phyloP scores from a whole-genome alignment of 2,329 filamentous ascomycete species.

The Leptodontidium sp. region DNA sequence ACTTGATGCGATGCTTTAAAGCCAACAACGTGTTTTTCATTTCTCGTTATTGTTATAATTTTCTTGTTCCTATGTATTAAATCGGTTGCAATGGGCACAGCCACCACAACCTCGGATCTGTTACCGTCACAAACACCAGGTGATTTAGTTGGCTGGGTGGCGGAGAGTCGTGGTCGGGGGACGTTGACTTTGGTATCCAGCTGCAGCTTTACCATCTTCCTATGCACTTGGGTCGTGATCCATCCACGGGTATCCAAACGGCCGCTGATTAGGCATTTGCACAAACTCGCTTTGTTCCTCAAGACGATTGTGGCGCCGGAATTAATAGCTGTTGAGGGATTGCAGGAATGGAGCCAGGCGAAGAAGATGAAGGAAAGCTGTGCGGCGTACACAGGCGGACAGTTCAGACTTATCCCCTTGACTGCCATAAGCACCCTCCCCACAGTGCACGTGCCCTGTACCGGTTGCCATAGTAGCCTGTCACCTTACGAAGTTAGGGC shows the following conservation, averaged over 20 bases:
- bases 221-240: slow-evolving; percentile 49
- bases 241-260: slow-evolving; percentile 48
- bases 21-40: not conserved
- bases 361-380: slow-evolving; percentile 44
- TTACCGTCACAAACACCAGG: not conserved
- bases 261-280: slow-evolving; percentile 31
- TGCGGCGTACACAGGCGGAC: slow-evolving; percentile 36
- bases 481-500: no score
- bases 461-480: no score
- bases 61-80: not conserved
- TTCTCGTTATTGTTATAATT: not conserved
- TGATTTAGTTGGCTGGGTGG: slow-evolving; percentile 14
- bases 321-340: slow-evolving; percentile 47
- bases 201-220: slow-evolving; percentile 43
- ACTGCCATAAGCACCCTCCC: no score
- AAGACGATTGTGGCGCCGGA: slow-evolving; percentile 49
- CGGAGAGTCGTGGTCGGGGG: slow-evolving; percentile 23
- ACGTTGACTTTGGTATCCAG: slow-evolving; percentile 22
- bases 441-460: no score
- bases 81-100: not conserved
- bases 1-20: not conserved
- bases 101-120: not conserved
- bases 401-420: slow-evolving; percentile 42
- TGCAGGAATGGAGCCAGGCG: slow-evolving; percentile 49
- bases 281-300: slow-evolving; percentile 44